Evolutionary conservation across 2,329 filamentous ascomycete species (phyloP), one percentile per base, ranked within the genome.

Genomic region (Trichocomaceae sp.): DNA sequence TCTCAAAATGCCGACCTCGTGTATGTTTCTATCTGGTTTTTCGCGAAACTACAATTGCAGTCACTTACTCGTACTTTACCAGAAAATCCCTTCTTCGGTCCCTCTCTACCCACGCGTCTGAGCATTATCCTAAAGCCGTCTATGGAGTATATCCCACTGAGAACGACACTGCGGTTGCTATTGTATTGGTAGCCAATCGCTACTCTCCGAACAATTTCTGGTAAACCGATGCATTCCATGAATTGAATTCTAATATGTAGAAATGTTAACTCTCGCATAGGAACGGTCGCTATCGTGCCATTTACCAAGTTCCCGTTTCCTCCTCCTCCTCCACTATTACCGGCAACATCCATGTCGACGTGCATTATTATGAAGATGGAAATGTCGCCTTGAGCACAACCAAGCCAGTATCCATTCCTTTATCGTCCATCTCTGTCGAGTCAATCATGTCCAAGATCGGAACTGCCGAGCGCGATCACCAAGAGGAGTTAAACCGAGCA

Each of bases 301-400:
- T 87, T 52, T 97, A 97, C 77, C 81, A 87, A 64, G 87, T 87
- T 72, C 80, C 85, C 59, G 84, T 90, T 0, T 76, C 83, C n/a
- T 81, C 82, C 1, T 62, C 66, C 5, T 62, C 69, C 22, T 79
- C 79, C 60, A 78, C 78, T 47, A 76, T 97, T 44, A 83, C 85
- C 37, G 93, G 93, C 64, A 84, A 80, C 57, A 85, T 97, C 72
- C 90, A 92, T 71, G 88, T 96, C 52, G 91, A 97, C 63, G 92
- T 99, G 50, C 93, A 99, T 79, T 99, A 99, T 80, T 99, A 99
- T 77, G 93, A 99, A 75, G 95, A 99, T 69, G 93, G 93, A 59
- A 99, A 99, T 69, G 93, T 99, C 56, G 87, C 93, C 2, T 81
- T 99, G 57, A 80, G 92, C 60, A 96, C 93, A n/a, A 86, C 83